These are phyloP conservation scores for Coemansia pectinata DNA, from an alignment of 192 early-diverging fungal species.

Conservation along the genomic window DNA sequence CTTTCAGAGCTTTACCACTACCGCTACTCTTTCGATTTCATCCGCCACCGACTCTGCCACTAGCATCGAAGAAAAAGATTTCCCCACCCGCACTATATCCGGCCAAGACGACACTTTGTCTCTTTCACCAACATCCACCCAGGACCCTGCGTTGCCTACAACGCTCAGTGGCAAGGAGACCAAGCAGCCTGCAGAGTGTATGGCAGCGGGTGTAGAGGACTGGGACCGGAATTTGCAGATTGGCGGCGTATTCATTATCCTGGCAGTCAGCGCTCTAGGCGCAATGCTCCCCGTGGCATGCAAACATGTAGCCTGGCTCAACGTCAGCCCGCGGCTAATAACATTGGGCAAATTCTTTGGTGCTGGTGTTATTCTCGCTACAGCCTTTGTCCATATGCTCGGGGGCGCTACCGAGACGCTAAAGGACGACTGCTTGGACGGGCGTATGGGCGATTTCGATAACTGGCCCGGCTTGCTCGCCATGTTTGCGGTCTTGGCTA, in stretches of 20 bases:
- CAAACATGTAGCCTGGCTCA: conserved; percentile 30
- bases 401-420: conserved; percentile 60
- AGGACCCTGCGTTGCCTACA: not conserved
- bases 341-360: conserved; percentile 60
- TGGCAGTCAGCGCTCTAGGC: conserved; percentile 57
- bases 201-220: conserved; percentile 35
- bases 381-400: conserved; percentile 78
- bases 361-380: conserved; percentile 73
- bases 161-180: not conserved
- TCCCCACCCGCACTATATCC: not conserved
- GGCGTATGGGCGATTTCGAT: conserved; percentile 52
- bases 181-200: conserved; percentile 18
- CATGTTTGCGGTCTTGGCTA: conserved; percentile 63
- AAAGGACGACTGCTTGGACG: conserved; percentile 60
- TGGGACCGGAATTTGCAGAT: conserved; percentile 57
- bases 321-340: conserved; percentile 33
- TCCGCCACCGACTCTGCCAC: not conserved
- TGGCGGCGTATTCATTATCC: conserved; percentile 59
- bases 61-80: not conserved
- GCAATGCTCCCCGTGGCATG: conserved; percentile 57
- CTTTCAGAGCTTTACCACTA: conserved; percentile 21
- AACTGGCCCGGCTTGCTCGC: conserved; percentile 61
- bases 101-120: not conserved
- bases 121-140: not conserved
- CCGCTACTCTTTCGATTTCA: not conserved